These are phyloP conservation scores for Colletotrichum euphorbiae DNA, from an alignment of 2,329 filamentous ascomycete genomes.

Conservation along the genomic window DNA sequence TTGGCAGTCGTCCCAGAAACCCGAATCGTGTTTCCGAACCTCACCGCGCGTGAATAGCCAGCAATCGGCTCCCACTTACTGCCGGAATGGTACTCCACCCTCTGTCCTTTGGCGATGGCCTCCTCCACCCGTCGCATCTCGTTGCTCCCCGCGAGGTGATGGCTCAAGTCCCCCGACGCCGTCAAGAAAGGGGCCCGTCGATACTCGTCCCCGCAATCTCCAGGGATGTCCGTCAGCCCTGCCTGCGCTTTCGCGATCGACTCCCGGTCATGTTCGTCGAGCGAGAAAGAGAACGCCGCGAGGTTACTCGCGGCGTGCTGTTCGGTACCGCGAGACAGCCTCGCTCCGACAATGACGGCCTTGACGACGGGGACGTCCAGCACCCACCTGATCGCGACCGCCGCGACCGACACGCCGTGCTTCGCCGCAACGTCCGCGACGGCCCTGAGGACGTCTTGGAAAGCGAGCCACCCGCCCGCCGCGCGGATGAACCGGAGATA, in stretches of 20 bases:
- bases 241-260: constrained; percentile 39
- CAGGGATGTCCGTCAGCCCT: constrained; percentile 40
- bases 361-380: constrained; percentile 60
- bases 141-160: constrained; percentile 1
- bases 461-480: constrained; percentile 58
- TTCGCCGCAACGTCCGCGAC: constrained; percentile 54
- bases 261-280: constrained; percentile 41
- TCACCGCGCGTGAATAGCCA: constrained; percentile 25
- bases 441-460: constrained; percentile 55
- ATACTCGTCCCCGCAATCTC: constrained; percentile 45
- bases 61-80: constrained; percentile 29
- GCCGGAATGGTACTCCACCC: constrained; percentile 19
- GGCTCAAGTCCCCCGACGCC: constrained; percentile 18
- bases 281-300: constrained; percentile 42
- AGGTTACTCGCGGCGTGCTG: constrained; percentile 47
- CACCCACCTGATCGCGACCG: constrained; percentile 63
- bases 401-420: constrained; percentile 55
- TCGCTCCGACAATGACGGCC: constrained; percentile 58
- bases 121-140: constrained; percentile 7
- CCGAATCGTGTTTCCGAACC: neutral
- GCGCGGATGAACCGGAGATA: constrained; percentile 50
- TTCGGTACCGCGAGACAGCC: constrained; percentile 5
- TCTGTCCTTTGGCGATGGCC: constrained; percentile 5
- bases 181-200: constrained; percentile 36
- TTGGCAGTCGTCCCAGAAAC: constrained; percentile 32